Evolutionary conservation across 1,284 basidiomycete species (phyloP).

Genomic region (Sanghuangporus sanghuang): DNA sequence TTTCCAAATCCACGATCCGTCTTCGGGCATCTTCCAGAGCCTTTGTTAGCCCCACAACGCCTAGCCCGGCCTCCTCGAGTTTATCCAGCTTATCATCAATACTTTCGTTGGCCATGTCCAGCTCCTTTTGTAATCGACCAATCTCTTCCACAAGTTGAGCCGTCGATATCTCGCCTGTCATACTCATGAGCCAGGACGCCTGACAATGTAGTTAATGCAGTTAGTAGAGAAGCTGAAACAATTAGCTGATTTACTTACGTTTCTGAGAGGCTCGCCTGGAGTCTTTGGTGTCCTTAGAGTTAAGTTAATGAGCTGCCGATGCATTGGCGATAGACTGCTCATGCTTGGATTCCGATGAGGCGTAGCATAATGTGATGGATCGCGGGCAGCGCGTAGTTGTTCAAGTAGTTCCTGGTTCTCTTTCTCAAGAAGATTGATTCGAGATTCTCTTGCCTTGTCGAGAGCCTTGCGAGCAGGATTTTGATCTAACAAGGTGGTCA

Average conservation of each 20-base stretch:
- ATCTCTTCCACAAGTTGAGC: conserved; percentile 62
- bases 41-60: conserved; percentile 60
- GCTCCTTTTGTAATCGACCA: conserved; percentile 58
- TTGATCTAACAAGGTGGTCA: conserved; percentile 63
- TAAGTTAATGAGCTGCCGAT: conserved; percentile 63
- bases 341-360: conserved; percentile 48
- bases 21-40: conserved; percentile 65
- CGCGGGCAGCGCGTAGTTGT: conserved; percentile 52
- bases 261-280: conserved; percentile 69
- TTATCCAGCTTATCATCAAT: conserved; percentile 83
- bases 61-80: conserved; percentile 71
- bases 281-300: conserved; percentile 65
- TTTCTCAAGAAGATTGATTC: conserved; percentile 68
- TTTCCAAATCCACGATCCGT: conserved; percentile 53
- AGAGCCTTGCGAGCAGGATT: conserved; percentile 73
- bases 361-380: conserved; percentile 44
- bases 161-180: conserved; percentile 44
- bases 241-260: conserved; percentile 44
- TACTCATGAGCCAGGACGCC: conserved; percentile 69
- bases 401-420: conserved; percentile 73
- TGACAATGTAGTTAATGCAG: conserved; percentile 25
- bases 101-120: conserved; percentile 72
- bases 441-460: conserved; percentile 65
- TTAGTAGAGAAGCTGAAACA: not conserved
- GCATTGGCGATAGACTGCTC: conserved; percentile 64